Conservation (phyloP, 2,329 filamentous ascomycete genomes). For the Dissoconium aciculare region DNA sequence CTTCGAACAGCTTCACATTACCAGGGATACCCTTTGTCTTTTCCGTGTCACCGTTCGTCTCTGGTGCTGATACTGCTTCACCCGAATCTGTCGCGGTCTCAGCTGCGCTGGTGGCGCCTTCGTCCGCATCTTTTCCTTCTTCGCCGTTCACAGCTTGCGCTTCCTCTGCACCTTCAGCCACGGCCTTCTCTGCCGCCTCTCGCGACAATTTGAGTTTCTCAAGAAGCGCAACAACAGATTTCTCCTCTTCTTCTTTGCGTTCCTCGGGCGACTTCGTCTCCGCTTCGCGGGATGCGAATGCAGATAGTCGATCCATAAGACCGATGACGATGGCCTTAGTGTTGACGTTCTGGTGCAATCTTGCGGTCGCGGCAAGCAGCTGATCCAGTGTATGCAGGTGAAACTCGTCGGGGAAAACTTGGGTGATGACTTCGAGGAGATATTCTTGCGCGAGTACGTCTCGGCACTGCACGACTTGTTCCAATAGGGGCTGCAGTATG, state of each 20-base stretch:
- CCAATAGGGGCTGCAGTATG: slow-evolving; percentile 75
- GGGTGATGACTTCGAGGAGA: slow-evolving; percentile 91
- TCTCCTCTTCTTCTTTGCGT: slow-evolving; percentile 64
- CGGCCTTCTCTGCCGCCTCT: slow-evolving; percentile 24
- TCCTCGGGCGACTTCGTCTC: slow-evolving; percentile 55
- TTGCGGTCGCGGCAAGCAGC: slow-evolving; percentile 80
- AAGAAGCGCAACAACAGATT: slow-evolving; percentile 63
- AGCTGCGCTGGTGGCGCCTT: slow-evolving; percentile 8
- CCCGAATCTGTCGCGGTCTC: slow-evolving; percentile 11
- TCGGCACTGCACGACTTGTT: slow-evolving; percentile 94
- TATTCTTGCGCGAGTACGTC: slow-evolving; percentile 97
- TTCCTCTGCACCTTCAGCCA: slow-evolving; percentile 17
- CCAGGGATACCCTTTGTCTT: slow-evolving; percentile 48
- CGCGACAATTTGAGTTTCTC: slow-evolving; percentile 61
- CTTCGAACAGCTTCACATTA: slow-evolving; percentile 82
- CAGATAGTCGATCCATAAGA: slow-evolving; percentile 87
- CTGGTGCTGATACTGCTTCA: slow-evolving; percentile 17
- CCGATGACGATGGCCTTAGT: slow-evolving; percentile 97
- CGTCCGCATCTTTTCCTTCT: slow-evolving; percentile 12
- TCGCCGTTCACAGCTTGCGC: slow-evolving; percentile 8
- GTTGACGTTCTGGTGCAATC: slow-evolving; percentile 91
- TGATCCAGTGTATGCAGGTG: slow-evolving; percentile 94
- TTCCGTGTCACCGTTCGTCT: slow-evolving; percentile 29
- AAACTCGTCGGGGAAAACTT: slow-evolving; percentile 97
- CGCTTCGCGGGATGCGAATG: slow-evolving; percentile 83